Percentiles rank a stretch among this genome's conserved stretches.
Evolutionary conservation across 345 rosid species (phyloP).

Genomic region (Syzygium oleosum): DNA sequence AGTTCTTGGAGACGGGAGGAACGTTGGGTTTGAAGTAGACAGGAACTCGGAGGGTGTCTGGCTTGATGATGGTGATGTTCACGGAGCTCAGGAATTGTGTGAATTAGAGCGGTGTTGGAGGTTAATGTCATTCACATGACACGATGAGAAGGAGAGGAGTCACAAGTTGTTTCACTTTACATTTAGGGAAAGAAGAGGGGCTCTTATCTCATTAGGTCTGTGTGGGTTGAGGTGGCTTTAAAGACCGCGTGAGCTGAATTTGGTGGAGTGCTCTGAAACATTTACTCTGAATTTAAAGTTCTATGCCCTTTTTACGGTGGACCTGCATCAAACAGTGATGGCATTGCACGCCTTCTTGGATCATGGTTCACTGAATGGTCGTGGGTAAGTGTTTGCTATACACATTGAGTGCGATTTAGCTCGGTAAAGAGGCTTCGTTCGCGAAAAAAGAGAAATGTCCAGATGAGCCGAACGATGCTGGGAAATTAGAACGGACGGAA

Average conservation of each 20-base stretch:
- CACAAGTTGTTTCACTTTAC: conserved; percentile 12
- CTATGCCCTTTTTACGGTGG: neutral
- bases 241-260: neutral
- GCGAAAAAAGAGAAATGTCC: neutral
- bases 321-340: neutral
- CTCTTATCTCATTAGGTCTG: neutral
- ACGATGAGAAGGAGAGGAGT: neutral
- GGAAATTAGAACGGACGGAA: neutral
- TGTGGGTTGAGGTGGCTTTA: neutral
- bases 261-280: neutral
- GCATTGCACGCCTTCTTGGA: neutral
- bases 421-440: neutral
- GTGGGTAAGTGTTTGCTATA: neutral
- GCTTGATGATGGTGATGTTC: neutral
- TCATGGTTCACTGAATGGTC: no score
- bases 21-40: neutral
- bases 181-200: neutral
- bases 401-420: neutral
- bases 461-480: neutral
- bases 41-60: neutral
- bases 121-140: conserved; percentile 18
- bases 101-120: conserved; percentile 9
- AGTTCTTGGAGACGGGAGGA: neutral
- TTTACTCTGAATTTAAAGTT: neutral
- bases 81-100: neutral